Evolutionary conservation across 805 yeast genomes (phyloP), one percentile per base, ranked within the genome.

Genomic region (Cyberlindnera bimundalis): DNA sequence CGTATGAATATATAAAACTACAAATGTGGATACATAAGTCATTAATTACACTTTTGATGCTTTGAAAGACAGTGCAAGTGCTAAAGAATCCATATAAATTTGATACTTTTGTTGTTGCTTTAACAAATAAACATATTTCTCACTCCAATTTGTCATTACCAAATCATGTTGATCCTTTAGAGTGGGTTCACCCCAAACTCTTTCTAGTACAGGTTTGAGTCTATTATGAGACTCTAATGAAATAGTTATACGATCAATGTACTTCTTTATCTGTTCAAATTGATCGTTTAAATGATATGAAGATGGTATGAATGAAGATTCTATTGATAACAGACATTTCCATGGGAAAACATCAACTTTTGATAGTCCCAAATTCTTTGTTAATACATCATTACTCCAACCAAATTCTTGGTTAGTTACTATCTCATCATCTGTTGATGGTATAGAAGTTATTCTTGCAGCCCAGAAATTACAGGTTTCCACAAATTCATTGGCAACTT

Each of bases 381-480:
- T 37, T 5, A 65, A 31, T 1, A 61, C 17, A 4, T 37, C 41
- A 5, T 47, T 38, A 35, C 70, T 61, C 96, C 96, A 88, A 2
- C 96, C 96, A 57, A 78, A 88, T 58, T 89, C 95, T 43, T 81
- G 74, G 39, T 69, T 74, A 6, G 91, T 80, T 2, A 88, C 79
- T 24, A 85, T 70, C 47, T 83, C 79, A 40, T 79, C 82, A 53
- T 81, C 84, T 0, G 79, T 45, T 24, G 67, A 71, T 3, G 96
- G 96, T 16, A 86, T 81, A 13, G 89, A 82, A 6, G 95, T 82
- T 27, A 84, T 74, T 49, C 93, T 74, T 2, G 91, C 85, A 2
- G 95, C 86, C 96, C 96, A 89, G 59, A 85, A 89, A 60, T 88
- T 89, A 62, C 93, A 81, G 5, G 91, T 78, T 50, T 81, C 76